Percentiles rank a stretch among this genome's conserved stretches.
Conservation (phyloP, 768 basidiomycete genomes). For the Gymnopilus junonius region DNA sequence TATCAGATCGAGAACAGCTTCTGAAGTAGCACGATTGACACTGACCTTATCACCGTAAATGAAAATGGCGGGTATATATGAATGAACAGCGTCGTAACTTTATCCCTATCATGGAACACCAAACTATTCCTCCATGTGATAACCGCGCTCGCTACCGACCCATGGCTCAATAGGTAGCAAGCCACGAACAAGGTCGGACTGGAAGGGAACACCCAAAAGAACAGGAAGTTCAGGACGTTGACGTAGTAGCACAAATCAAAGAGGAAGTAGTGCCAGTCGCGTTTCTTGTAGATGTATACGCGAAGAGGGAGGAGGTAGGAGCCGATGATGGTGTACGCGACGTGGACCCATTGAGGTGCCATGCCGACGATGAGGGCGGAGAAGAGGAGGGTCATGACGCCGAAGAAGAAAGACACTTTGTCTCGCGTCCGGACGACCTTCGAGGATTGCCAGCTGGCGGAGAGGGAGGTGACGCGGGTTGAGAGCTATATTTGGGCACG, state of each 20-base stretch:
- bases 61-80: constrained; percentile 93
- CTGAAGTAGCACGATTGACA: constrained; percentile 2
- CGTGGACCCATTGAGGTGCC: constrained; percentile 88
- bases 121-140: constrained; percentile 99
- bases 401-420: constrained; percentile 90
- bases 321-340: constrained; percentile 81
- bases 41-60: constrained; percentile 88
- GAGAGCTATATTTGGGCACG: constrained; percentile 59
- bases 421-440: constrained; percentile 86
- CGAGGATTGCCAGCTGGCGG: constrained; percentile 90
- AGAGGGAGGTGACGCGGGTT: constrained; percentile 73
- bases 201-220: constrained; percentile 86
- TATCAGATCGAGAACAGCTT: neutral
- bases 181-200: constrained; percentile 84
- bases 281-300: constrained; percentile 87
- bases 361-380: constrained; percentile 87
- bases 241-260: constrained; percentile 94
- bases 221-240: constrained; percentile 89
- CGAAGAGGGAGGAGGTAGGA: constrained; percentile 84
- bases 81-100: constrained; percentile 93
- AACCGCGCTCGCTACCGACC: constrained; percentile 89
- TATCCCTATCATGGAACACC: constrained; percentile 97
- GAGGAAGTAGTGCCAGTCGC: constrained; percentile 93
- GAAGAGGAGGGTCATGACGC: constrained; percentile 89
- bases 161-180: constrained; percentile 92